Conservation (phyloP, 768 basidiomycete species). For the Hortiboletus campestris region DNA sequence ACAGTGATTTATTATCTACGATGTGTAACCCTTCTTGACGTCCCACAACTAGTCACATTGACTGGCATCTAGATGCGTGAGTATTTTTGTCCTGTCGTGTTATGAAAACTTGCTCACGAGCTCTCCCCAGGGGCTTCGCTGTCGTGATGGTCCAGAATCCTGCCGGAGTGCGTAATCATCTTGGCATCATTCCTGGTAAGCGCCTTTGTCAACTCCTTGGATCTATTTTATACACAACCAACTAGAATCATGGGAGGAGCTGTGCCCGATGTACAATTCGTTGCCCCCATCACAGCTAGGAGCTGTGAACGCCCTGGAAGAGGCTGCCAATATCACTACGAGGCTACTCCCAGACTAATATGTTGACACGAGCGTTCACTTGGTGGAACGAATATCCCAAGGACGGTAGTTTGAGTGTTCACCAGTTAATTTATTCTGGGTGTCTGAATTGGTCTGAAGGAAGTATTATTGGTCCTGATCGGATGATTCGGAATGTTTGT, state of each 20-base stretch:
- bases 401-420: neutral
- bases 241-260: constrained; percentile 24
- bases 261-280: constrained; percentile 26
- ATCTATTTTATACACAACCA: neutral
- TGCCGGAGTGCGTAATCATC: constrained; percentile 9
- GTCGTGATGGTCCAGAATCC: constrained; percentile 28
- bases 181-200: constrained; percentile 19
- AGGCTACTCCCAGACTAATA: constrained; percentile 14
- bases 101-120: neutral
- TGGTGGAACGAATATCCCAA: neutral
- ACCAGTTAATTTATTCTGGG: neutral
- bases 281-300: constrained; percentile 21
- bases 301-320: constrained; percentile 11
- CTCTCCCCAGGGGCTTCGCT: constrained; percentile 22
- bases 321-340: constrained; percentile 21
- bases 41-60: constrained; percentile 23
- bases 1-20: neutral
- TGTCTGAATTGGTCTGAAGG: no score
- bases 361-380: neutral
- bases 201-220: neutral
- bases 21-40: neutral
- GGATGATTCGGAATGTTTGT: no score
- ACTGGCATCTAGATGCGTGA: constrained; percentile 29
- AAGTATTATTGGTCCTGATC: no score
- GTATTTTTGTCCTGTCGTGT: neutral